phyloP scores from a whole-genome alignment of 139 green algal genomes.

The Auxenochlorella protothecoides region DNA sequence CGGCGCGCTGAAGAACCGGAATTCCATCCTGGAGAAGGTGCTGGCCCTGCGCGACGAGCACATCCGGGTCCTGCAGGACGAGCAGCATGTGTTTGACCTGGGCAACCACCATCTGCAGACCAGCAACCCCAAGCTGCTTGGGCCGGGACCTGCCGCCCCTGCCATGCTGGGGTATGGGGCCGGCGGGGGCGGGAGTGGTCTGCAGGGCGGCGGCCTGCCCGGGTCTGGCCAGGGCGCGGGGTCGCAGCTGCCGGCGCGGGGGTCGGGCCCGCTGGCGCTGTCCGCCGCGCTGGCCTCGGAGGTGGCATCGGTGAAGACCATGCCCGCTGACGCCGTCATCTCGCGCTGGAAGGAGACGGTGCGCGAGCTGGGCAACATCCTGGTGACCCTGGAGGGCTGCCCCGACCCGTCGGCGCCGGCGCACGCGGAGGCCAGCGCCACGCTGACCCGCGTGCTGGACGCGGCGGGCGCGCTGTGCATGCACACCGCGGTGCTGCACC shows the following conservation, averaged over 20 bases:
- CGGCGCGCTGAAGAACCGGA: slow-evolving; percentile 29
- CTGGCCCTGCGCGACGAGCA: slow-evolving; percentile 33
- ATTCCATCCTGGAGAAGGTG: slow-evolving; percentile 44
- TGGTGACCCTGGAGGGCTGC: slow-evolving; percentile 26
- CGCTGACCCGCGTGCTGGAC: slow-evolving; percentile 23
- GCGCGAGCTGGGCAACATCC: slow-evolving; percentile 27
- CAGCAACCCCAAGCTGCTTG: slow-evolving; percentile 15
- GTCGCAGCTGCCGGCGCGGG: background rate
- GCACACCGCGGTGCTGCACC: slow-evolving; percentile 30
- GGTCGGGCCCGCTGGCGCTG: background rate
- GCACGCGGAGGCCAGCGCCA: slow-evolving; percentile 10
- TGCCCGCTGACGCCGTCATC: slow-evolving; percentile 10
- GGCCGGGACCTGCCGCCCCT: background rate
- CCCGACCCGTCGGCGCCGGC: slow-evolving; percentile 5
- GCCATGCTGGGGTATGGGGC: too few relatives aligned
- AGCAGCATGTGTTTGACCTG: slow-evolving; percentile 28
- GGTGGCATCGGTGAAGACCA: slow-evolving; percentile 15
- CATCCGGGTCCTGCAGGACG: slow-evolving; percentile 31
- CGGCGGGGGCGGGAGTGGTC: background rate
- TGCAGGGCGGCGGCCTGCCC: background rate
- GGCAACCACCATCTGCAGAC: slow-evolving; percentile 18
- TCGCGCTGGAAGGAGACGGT: slow-evolving; percentile 25
- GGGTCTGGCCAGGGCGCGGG: background rate
- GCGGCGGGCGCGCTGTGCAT: slow-evolving; percentile 28
- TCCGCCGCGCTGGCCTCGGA: slow-evolving; percentile 6